Percentiles rank a stretch among this genome's conserved stretches.
phyloP scores from a whole-genome alignment of 2,329 filamentous ascomycete species.

The Tolypocladium tundrense region DNA sequence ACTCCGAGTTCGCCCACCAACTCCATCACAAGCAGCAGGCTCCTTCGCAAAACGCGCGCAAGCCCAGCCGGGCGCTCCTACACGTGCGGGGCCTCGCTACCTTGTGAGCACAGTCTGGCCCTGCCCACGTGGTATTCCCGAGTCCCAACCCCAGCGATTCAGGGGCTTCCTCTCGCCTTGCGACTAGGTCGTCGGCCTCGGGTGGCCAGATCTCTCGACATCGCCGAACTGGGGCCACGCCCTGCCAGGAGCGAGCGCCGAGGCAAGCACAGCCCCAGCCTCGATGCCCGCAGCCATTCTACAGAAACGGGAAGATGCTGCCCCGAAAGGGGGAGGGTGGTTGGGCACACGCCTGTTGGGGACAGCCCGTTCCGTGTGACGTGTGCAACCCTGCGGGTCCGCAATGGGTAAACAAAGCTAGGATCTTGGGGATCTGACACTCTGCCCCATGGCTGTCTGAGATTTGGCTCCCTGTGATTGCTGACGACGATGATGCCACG shows the following conservation, averaged over 20 bases:
- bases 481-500: constrained; percentile 3
- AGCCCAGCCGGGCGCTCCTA: neutral
- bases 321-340: neutral
- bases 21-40: neutral
- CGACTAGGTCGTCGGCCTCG: neutral
- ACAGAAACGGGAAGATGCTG: neutral
- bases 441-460: constrained; percentile 7
- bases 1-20: neutral
- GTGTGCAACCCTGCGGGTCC: neutral
- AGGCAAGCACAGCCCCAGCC: neutral
- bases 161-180: neutral
- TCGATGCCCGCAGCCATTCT: neutral
- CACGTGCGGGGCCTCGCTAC: neutral
- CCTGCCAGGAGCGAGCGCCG: neutral
- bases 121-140: constrained; percentile 1
- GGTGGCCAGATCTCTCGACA: neutral
- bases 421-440: constrained; percentile 9
- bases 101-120: neutral
- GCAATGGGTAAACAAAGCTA: neutral
- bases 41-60: neutral
- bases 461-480: neutral
- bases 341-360: neutral
- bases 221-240: constrained; percentile 1
- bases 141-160: no score
- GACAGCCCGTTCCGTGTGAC: neutral